Evolutionary conservation across 345 rosid species (phyloP).

Genomic region (Syzygium oleosum): DNA sequence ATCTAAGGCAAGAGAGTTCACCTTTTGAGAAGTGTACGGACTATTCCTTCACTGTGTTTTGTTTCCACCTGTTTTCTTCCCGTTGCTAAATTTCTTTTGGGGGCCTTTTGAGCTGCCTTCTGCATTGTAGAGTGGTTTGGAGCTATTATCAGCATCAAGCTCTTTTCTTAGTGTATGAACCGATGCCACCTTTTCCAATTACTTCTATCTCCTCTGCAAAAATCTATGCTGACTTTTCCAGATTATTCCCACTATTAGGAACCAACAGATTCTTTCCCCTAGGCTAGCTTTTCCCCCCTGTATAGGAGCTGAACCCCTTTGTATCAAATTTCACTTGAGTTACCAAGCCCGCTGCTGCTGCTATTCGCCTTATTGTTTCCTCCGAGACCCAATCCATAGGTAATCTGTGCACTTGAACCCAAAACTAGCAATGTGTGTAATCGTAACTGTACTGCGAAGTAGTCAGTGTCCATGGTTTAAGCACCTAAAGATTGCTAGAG

Average conservation of each 20-base stretch:
- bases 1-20: no score
- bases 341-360: not conserved
- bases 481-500: not conserved
- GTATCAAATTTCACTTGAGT: not conserved
- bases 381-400: not conserved
- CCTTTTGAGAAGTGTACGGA: no score
- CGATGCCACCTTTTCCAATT: not conserved
- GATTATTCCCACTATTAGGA: not conserved
- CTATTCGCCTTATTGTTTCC: not conserved
- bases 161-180: not conserved
- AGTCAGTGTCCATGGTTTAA: not conserved
- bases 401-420: not conserved
- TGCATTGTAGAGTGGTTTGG: not conserved
- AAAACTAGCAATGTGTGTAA: not conserved
- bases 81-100: not conserved
- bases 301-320: not conserved
- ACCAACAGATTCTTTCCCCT: not conserved
- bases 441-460: rapidly evolving
- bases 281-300: not conserved
- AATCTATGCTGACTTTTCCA: not conserved
- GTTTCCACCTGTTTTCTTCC: not conserved
- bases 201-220: not conserved
- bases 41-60: not conserved
- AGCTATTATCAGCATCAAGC: not conserved
- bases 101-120: not conserved